A percentile compares a stretch with the other conserved stretches of the same genome.
phyloP scores from a whole-genome alignment of 2,329 filamentous ascomycete species.

The Ilyonectria robusta region DNA sequence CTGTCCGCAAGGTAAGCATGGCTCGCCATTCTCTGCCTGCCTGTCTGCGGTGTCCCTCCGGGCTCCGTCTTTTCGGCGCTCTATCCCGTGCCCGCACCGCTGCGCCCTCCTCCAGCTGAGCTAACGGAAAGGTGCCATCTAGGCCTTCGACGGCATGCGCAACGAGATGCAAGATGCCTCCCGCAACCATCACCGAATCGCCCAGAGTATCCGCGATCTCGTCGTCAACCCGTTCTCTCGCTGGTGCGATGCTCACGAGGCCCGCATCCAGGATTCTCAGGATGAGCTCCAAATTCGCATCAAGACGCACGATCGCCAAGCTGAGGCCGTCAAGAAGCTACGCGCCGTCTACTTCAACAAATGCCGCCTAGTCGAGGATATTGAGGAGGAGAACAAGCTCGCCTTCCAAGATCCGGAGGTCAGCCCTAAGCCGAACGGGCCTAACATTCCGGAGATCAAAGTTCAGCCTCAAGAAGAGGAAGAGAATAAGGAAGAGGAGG shows the following conservation, averaged over 20 bases:
- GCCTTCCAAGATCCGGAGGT: constrained; percentile 90
- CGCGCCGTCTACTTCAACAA: constrained; percentile 99
- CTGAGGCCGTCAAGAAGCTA: constrained; percentile 91
- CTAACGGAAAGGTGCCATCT: constrained; percentile 36
- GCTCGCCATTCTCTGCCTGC: constrained; percentile 6
- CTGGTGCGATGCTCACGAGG: constrained; percentile 96
- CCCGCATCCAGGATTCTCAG: constrained; percentile 91
- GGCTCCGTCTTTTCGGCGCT: constrained; percentile 1
- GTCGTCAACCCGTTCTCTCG: constrained; percentile 94
- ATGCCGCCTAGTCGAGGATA: constrained; percentile 93
- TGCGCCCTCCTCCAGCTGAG: constrained; percentile 12
- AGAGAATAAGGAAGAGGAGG: constrained; percentile 80
- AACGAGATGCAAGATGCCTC: constrained; percentile 93
- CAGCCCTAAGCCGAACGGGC: constrained; percentile 72
- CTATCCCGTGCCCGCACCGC: constrained; percentile 1
- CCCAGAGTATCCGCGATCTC: constrained; percentile 94
- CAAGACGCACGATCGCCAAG: constrained; percentile 93
- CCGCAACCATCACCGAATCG: constrained; percentile 94
- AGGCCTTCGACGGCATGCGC: constrained; percentile 96
- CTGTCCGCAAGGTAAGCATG: constrained; percentile 84
- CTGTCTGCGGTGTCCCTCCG: neutral
- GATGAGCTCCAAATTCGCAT: constrained; percentile 93
- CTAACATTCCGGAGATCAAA: constrained; percentile 85
- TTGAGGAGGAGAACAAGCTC: constrained; percentile 98
- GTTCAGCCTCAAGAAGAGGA: constrained; percentile 78